These are phyloP conservation scores for Mortierella sp. DNA, from an alignment of 371 early-diverging fungal genomes.

Conservation along the genomic window DNA sequence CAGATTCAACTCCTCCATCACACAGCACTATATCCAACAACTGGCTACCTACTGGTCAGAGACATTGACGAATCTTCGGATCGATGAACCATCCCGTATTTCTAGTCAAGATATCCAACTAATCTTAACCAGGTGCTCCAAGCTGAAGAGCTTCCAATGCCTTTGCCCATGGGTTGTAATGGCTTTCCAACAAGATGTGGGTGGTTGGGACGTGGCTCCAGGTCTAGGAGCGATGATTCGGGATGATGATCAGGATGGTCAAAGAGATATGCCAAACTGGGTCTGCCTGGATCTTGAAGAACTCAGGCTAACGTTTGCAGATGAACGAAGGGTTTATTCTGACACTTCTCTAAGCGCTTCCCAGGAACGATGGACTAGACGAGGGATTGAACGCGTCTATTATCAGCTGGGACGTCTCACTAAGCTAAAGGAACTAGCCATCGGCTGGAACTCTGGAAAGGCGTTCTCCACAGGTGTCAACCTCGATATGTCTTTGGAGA, in stretches of 20 bases:
- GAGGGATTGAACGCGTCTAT: not conserved
- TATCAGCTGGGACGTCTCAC: constrained; percentile 1
- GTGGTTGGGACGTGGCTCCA: too few relatives aligned
- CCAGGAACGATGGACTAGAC: too few relatives aligned
- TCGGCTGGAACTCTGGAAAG: constrained; percentile 4
- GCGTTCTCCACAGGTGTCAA: not conserved
- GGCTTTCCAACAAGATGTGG: too few relatives aligned
- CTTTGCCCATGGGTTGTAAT: too few relatives aligned
- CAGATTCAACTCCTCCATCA: too few relatives aligned
- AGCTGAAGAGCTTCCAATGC: not conserved
- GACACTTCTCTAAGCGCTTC: too few relatives aligned
- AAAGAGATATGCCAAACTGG: not conserved
- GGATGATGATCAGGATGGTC: not conserved
- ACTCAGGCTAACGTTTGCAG: not conserved
- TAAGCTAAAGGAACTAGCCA: not conserved
- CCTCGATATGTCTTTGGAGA: constrained; percentile 2
- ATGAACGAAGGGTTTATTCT: not conserved
- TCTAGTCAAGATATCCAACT: not conserved
- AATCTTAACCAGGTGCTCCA: not conserved
- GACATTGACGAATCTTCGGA: too few relatives aligned
- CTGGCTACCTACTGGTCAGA: too few relatives aligned
- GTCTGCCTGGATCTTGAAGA: not conserved
- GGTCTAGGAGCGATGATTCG: not conserved
- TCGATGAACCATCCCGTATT: not conserved
- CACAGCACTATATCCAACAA: too few relatives aligned